Evolutionary conservation across 2,329 filamentous ascomycete species (phyloP).

Genomic region (Lizonia empirigonia): DNA sequence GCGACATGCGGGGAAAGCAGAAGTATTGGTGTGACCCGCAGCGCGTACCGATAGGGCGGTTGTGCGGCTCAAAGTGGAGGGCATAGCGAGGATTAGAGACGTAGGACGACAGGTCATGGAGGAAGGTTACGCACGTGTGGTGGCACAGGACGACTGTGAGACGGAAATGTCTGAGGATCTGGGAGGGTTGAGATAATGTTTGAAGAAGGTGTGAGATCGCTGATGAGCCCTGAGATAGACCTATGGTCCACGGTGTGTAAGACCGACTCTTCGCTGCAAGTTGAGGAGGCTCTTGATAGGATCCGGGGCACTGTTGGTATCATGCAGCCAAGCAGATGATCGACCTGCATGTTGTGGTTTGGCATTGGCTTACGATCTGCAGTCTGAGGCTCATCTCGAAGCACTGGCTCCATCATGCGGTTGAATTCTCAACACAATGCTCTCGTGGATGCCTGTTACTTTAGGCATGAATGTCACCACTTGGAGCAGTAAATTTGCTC

Average conservation of each 20-base stretch:
- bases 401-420: neutral
- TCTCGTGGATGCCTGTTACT: neutral
- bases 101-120: constrained; percentile 12
- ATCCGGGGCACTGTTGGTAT: constrained; percentile 9
- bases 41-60: constrained; percentile 2
- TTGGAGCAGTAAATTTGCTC: constrained; percentile 2
- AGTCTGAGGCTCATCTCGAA: constrained; percentile 6
- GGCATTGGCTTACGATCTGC: constrained; percentile 2
- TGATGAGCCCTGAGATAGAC: neutral
- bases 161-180: constrained; percentile 1
- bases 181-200: neutral
- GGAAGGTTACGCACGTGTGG: constrained; percentile 11
- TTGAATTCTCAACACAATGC: neutral
- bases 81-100: constrained; percentile 14
- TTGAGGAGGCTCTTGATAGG: constrained; percentile 2
- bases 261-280: neutral
- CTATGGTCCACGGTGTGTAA: neutral
- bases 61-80: constrained; percentile 19
- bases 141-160: constrained; percentile 10
- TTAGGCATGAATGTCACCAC: neutral
- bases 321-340: constrained; percentile 19
- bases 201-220: neutral
- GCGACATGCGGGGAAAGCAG: constrained; percentile 15
- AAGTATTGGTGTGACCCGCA: constrained; percentile 27
- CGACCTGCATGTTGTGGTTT: constrained; percentile 8